phyloP scores from a whole-genome alignment of 192 early-diverging fungal species.

The Pilaira anomala region DNA sequence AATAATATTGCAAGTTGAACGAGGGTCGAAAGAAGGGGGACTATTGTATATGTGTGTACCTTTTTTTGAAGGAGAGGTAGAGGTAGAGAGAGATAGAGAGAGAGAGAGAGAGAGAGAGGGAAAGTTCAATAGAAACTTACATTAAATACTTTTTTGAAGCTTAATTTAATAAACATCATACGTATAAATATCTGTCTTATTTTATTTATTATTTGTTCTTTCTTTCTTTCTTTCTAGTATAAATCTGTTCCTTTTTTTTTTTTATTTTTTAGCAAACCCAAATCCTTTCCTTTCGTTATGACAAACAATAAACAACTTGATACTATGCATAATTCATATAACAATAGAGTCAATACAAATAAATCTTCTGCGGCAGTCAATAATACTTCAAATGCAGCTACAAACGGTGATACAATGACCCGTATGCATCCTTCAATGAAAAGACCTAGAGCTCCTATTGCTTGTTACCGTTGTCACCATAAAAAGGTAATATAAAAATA shows the following conservation, averaged over 20 bases:
- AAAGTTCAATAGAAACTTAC: neutral
- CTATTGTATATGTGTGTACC: neutral
- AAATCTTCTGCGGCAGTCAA: neutral
- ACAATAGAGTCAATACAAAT: neutral
- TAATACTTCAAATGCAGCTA: neutral
- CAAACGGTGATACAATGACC: constrained; percentile 9
- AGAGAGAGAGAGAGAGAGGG: neutral
- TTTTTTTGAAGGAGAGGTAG: neutral
- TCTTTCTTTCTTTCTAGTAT: neutral
- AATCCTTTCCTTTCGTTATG: neutral
- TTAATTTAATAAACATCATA: neutral
- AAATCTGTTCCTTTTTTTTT: neutral
- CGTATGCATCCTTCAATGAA: constrained; percentile 30
- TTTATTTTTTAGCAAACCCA: neutral
- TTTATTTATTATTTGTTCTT: neutral
- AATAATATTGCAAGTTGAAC: neutral
- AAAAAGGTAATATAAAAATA: constrained; percentile 30
- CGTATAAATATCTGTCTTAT: neutral
- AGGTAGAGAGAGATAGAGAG: neutral
- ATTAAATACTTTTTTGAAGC: neutral
- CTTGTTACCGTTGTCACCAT: constrained; percentile 35
- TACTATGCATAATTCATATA: neutral
- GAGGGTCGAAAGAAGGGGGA: neutral
- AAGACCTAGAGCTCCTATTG: constrained; percentile 38
- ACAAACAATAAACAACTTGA: constrained; percentile 6